These are phyloP conservation scores for Crassisporium funariophilum DNA, from an alignment of 768 basidiomycete species.

Conservation along the genomic window DNA sequence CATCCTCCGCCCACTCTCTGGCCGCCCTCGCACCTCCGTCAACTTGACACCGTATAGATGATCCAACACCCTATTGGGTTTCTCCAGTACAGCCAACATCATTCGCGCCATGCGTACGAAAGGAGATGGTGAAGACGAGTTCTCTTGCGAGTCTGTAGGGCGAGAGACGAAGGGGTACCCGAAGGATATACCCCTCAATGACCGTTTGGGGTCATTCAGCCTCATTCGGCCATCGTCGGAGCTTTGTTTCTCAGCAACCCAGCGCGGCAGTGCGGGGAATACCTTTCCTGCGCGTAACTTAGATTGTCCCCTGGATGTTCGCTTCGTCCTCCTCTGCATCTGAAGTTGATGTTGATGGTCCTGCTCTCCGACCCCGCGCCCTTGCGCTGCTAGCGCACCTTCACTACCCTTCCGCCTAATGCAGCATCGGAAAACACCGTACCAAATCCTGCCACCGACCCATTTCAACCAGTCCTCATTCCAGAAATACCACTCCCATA, in stretches of 20 bases:
- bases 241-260: conserved; percentile 46
- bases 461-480: conserved; percentile 31
- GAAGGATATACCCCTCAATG: conserved; percentile 48
- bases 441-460: conserved; percentile 8
- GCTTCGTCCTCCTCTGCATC: conserved; percentile 18
- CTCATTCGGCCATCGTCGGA: conserved; percentile 44
- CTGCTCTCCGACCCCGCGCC: too few species aligned
- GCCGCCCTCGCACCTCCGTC: conserved; percentile 43
- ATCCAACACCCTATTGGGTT: conserved; percentile 48
- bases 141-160: conserved; percentile 33
- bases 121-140: conserved; percentile 14
- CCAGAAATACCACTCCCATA: conserved; percentile 53
- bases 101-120: conserved; percentile 14
- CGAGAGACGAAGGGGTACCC: conserved; percentile 66
- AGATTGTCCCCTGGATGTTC: conserved; percentile 16
- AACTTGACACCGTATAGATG: conserved; percentile 46
- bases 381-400: too few species aligned
- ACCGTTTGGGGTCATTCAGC: conserved; percentile 46
- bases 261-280: conserved; percentile 40
- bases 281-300: conserved; percentile 27
- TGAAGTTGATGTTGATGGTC: too few species aligned
- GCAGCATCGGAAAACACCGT: conserved; percentile 30
- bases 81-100: conserved; percentile 36
- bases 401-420: conserved; percentile 19
- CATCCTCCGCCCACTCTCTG: conserved; percentile 49